phyloP scores from a whole-genome alignment of 306 rosid species.

The Gynostemma pentaphyllum region DNA sequence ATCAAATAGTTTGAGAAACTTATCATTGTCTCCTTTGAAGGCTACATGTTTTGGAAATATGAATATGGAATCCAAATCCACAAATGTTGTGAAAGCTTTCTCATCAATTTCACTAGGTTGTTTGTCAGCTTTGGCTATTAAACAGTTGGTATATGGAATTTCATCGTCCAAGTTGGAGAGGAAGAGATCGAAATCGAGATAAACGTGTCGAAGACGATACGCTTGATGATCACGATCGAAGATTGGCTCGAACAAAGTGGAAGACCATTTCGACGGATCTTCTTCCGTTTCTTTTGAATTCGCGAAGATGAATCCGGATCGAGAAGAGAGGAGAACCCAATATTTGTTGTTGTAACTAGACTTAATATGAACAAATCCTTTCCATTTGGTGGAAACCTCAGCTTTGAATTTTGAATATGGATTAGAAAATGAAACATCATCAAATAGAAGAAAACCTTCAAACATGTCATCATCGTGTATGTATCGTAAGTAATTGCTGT shows the following conservation, averaged over 20 bases:
- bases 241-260: slow-evolving; percentile 13
- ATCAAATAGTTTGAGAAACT: background rate
- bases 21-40: background rate
- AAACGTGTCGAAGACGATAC: slow-evolving; percentile 2
- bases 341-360: slow-evolving; percentile 17
- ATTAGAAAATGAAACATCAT: no score
- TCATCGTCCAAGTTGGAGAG: no score
- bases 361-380: slow-evolving; percentile 5
- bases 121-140: background rate
- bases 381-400: background rate
- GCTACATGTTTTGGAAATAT: slow-evolving; percentile 8
- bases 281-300: background rate
- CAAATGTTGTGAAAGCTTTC: background rate
- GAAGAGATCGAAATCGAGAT: background rate
- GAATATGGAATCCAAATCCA: background rate
- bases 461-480: background rate
- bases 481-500: background rate
- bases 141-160: background rate
- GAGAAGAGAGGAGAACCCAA: background rate
- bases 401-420: background rate
- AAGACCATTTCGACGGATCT: background rate
- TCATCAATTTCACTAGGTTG: background rate
- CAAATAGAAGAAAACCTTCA: background rate
- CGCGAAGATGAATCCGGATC: background rate
- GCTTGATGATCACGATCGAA: background rate